Conservation (phyloP, 495 filamentous ascomycete species). For the Penicillium mononematosum region DNA sequence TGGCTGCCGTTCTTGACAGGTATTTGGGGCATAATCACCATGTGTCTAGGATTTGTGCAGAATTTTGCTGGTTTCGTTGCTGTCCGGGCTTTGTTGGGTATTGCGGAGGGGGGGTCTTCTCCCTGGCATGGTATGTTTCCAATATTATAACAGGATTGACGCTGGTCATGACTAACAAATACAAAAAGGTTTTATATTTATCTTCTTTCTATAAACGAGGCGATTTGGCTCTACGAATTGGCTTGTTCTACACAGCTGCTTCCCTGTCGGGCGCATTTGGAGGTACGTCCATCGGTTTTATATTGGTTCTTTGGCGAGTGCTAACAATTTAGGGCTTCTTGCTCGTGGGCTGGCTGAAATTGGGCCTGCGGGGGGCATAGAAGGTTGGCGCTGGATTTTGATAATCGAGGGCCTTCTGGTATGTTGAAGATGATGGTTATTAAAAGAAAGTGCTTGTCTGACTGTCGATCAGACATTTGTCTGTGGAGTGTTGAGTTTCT, state of each 20-base stretch:
- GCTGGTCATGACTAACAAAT: background rate
- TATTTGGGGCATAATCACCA: conserved; percentile 57
- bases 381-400: conserved; percentile 67
- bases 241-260: conserved; percentile 72
- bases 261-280: conserved; percentile 70
- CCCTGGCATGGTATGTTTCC: conserved; percentile 60
- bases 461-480: conserved; percentile 45
- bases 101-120: conserved; percentile 63
- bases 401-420: conserved; percentile 61
- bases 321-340: conserved; percentile 49
- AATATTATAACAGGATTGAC: too few relatives aligned
- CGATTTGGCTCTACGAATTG: conserved; percentile 69
- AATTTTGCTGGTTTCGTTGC: conserved; percentile 53
- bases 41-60: conserved; percentile 50
- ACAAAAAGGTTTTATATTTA: conserved; percentile 58
- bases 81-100: conserved; percentile 57
- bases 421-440: conserved; percentile 5
- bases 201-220: conserved; percentile 71
- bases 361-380: conserved; percentile 45
- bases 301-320: background rate
- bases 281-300: conserved; percentile 34
- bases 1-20: conserved; percentile 71
- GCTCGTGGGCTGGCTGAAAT: conserved; percentile 69
- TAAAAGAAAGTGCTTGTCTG: background rate
- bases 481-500: conserved; percentile 50